Percentiles rank a stretch among this genome's conserved stretches.
Conservation (phyloP, 2,329 filamentous ascomycete genomes). For the Claviceps capensis region DNA sequence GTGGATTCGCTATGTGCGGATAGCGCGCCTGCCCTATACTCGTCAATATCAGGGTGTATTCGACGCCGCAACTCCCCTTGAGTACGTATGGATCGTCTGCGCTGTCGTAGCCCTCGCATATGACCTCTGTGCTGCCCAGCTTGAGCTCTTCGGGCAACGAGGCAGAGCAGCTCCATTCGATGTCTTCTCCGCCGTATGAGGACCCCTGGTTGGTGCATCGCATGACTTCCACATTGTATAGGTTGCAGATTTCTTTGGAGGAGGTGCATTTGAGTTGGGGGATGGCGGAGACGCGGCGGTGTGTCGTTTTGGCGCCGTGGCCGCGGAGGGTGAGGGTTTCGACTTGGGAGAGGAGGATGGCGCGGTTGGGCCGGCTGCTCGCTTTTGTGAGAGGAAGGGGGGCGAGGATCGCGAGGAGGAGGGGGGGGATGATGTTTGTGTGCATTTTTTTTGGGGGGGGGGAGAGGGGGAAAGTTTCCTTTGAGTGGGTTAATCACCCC, state of each 20-base stretch:
- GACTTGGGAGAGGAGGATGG: slow-evolving; percentile 48
- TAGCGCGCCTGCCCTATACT: slow-evolving; percentile 59
- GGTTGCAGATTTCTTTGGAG: slow-evolving; percentile 45
- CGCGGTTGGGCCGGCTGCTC: slow-evolving; percentile 28
- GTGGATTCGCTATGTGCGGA: slow-evolving; percentile 36
- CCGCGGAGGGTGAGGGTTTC: slow-evolving; percentile 65
- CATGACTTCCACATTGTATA: slow-evolving; percentile 69
- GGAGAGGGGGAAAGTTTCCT: not conserved
- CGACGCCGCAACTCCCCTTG: slow-evolving; percentile 83
- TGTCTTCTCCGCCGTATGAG: slow-evolving; percentile 64
- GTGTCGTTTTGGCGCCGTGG: slow-evolving; percentile 49
- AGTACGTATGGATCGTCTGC: slow-evolving; percentile 75
- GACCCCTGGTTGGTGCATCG: slow-evolving; percentile 78
- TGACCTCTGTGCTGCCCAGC: slow-evolving; percentile 75
- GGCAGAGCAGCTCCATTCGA: slow-evolving; percentile 81
- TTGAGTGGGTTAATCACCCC: not conserved
- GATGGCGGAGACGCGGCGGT: slow-evolving; percentile 62
- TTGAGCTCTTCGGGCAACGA: slow-evolving; percentile 46
- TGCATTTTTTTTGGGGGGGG: slow-evolving; percentile 14
- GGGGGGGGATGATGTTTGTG: slow-evolving; percentile 9
- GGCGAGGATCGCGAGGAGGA: slow-evolving; percentile 10
- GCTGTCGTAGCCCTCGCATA: slow-evolving; percentile 76
- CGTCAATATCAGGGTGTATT: slow-evolving; percentile 72
- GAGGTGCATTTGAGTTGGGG: slow-evolving; percentile 71
- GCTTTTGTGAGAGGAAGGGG: slow-evolving; percentile 14